Evolutionary conservation across 306 rosid species (phyloP), one percentile per base, ranked within the genome.

Genomic region (Argentina anserina): DNA sequence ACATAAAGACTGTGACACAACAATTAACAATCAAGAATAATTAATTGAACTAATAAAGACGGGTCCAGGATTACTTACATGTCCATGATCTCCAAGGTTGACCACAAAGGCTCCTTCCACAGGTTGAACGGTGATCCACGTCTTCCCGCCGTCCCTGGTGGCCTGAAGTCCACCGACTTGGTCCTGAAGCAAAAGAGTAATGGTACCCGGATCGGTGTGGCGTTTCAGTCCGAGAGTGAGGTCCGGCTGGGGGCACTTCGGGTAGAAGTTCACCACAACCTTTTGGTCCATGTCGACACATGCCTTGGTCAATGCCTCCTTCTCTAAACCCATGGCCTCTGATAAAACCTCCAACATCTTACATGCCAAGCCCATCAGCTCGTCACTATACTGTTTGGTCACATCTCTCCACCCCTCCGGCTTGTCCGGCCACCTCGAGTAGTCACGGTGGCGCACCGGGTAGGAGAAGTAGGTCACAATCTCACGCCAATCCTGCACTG

Each of bases 121-220:
- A 0, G 99, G 99, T 36, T 90, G 85, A 56, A 91, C 97, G 0
- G 99, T 95, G 72, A 95, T 95, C 97, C 97, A 91, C 0, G 93
- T 83, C 40, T 87, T 81, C 0, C 96, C 99, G 6, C 79, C 73
- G 6, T 95, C 99, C 18, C 81, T 80, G 0, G 99, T 94, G 9
- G 93, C 97, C 43, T 91, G 99, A 67, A 94, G 99, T 0, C 99
- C 99, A 2, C 97, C 99, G 0, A 91, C 99, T 18, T 91, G 93
- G 39, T 94, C 99, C 20, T 94, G 99, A 15, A 94, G 88, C 55
- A 94, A 59, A 14, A 94, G 82, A 1, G 99, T 94, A 6, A 94
- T 94, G n/a, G 97, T 91, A 2, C 99, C 97, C 0, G 97, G 97
- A 13, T 94, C 99, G 0, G 97, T 94, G 78, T 94, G 99, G 37